Evolutionary conservation across 306 rosid species (phyloP), one percentile per base, ranked within the genome.

Genomic region (Macrotyloma uniflorum): DNA sequence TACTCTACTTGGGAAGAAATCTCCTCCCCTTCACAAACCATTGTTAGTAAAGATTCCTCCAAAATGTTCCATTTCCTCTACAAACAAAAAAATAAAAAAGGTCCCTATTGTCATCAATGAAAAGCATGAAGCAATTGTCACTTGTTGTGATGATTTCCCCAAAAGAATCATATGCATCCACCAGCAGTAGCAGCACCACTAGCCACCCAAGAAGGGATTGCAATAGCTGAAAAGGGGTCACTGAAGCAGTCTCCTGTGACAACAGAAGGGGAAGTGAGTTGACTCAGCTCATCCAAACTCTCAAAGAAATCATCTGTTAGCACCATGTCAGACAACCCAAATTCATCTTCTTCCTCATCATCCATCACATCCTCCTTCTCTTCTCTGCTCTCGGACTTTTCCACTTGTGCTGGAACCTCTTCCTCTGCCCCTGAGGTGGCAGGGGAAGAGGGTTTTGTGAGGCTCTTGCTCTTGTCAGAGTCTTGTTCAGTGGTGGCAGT

Each of bases 281-380:
- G 61, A 5, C 82, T 87, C 13, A 94, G 79, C 19, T 90, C 97
- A 19, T 92, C 97, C 59, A 92, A 85, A 16, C 91, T 93, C 33
- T 86, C 91, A 47, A 88, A 90, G 90, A 92, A 92, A 82, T 94
- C 95, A 54, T 92, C 97, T 47, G 86, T 70, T 6, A 92, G 68
- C 3, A 84, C 86, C 71, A 88, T 79, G 78, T 90, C 94, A 26
- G 90, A 89, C 30, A 87, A 26, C 1, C 88, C 92, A 70, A 94
- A 77, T 15, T 88, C 91, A 54, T 89, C 97, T 30, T 67, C 94
- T 61, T 91, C 98, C 72, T 73, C 79, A 3, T 89, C 97, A 42
- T 91, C 91, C 26, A 67, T 74, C 84, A 83, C 15, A 38, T 90
- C 89, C 35, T 81, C 91, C 28, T 81, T 88, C 43, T 83, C 96